Base-by-base conservation (phyloP, 2,329 filamentous ascomycete genomes). In the Aspergillus sp. region DNA sequence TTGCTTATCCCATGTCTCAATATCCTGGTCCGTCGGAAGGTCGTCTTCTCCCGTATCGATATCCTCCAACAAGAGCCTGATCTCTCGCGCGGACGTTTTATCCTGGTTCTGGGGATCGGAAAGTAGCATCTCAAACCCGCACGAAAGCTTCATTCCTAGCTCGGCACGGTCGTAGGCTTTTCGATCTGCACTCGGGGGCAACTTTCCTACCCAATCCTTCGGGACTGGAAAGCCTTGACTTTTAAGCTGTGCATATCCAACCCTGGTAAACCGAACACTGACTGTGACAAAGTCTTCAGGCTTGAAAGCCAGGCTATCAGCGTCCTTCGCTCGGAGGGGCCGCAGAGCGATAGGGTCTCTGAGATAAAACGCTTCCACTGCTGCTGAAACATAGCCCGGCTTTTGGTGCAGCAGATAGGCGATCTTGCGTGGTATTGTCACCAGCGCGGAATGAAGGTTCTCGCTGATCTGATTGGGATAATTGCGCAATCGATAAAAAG, bases 281-380 rank as follows among this genome's bases (percentile, higher is more conserved):
- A 85, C 66, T 0, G 76, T 80, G 7, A 95, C 81, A 24, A 93
- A 73, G 52, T 96, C 89, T 28, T 71, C 61, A 0, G 86, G 86
- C 3, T 78, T 71, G 47, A 98, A 93, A 2, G 59, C 52, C 2
- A 86, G 66, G 0, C 63, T 57, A 1, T 57, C 61, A 0, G 72
- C 57, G 20, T 72, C 67, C 33, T 71, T 64, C 2, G 71, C 69
- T 34, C 78, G 64, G 3, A 94, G 64, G 1, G 78, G 74, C 34
- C 80, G 80, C 26, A 95, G 60, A 1, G 80, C 71, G 36, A 86
- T 70, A 0, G 86, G 80, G 49, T 96, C 88, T 40, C 91, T 78
- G 10, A 94, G 71, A 56, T 96, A 96, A 58, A 98, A 96, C 1
- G 82, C 78, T 58, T 98, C 93, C 2, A 89, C 75, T 1, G 86